Percentiles rank a stretch among this genome's conserved stretches.
These are phyloP conservation scores for Penicillium robsamsonii DNA, from an alignment of 495 filamentous ascomycete genomes.

Conservation along the genomic window DNA sequence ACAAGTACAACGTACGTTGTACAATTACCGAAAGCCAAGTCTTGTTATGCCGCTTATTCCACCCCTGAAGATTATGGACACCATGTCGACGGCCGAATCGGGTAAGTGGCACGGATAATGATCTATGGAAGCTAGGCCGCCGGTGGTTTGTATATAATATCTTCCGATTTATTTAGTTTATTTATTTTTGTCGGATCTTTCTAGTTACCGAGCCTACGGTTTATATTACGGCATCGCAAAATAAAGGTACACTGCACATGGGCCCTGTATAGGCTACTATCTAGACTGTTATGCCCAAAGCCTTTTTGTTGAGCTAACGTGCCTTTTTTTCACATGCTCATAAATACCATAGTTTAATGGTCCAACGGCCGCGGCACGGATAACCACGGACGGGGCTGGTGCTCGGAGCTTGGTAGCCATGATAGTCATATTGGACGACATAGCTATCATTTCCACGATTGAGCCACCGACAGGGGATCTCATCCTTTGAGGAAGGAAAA, in stretches of 20 bases:
- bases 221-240: not conserved
- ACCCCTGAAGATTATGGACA: constrained; percentile 1
- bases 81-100: constrained; percentile 4
- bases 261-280: not conserved
- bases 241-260: not conserved
- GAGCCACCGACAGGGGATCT: constrained; percentile 10
- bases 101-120: constrained; percentile 8
- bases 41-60: constrained; percentile 4
- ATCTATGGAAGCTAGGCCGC: not conserved
- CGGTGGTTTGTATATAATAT: not conserved
- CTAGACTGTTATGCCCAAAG: not conserved
- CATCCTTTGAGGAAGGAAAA: constrained; percentile 1
- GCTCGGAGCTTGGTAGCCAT: not conserved
- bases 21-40: constrained; percentile 1
- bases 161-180: not conserved
- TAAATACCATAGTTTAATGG: not conserved
- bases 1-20: not conserved
- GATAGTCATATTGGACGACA: not conserved
- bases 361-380: not conserved
- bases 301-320: not conserved
- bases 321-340: not conserved
- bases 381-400: not conserved
- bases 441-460: constrained; percentile 8
- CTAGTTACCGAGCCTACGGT: not conserved
- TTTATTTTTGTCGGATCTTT: not conserved